Percentiles rank a stretch among this genome's conserved stretches.
phyloP scores from a whole-genome alignment of 768 basidiomycete species.

The Lactarius vividus region DNA sequence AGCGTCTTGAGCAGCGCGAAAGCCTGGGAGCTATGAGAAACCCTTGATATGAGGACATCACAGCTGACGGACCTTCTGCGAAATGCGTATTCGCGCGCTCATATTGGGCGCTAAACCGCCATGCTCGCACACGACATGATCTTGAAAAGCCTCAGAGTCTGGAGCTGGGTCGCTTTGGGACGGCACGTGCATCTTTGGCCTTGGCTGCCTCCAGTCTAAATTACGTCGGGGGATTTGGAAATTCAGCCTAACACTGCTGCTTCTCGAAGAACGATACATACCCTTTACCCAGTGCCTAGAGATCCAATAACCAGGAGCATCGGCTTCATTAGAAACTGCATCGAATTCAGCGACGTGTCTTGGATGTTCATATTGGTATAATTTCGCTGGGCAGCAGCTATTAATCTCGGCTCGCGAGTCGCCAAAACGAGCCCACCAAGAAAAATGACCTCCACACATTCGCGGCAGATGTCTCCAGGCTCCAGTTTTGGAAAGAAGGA shows the following conservation, averaged over 20 bases:
- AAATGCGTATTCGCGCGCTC: slow-evolving; percentile 59
- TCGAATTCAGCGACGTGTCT: slow-evolving; percentile 59
- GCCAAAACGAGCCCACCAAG: slow-evolving; percentile 42
- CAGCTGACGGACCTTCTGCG: slow-evolving; percentile 46
- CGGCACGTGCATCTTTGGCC: slow-evolving; percentile 73
- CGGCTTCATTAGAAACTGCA: slow-evolving; percentile 44
- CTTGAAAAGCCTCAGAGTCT: slow-evolving; percentile 51
- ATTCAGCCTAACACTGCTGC: slow-evolving; percentile 12
- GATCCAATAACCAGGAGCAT: slow-evolving; percentile 59
- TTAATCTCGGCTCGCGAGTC: slow-evolving; percentile 8
- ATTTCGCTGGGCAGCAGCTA: slow-evolving; percentile 46
- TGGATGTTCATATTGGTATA: slow-evolving; percentile 70
- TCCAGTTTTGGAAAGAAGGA: slow-evolving; percentile 47
- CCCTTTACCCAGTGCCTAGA: slow-evolving; percentile 81
- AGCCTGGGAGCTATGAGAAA: slow-evolving; percentile 43
- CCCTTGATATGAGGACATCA: slow-evolving; percentile 8
- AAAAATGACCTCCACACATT: slow-evolving; percentile 58
- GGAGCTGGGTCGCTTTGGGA: slow-evolving; percentile 64
- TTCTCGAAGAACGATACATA: slow-evolving; percentile 30
- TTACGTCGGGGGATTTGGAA: neutral
- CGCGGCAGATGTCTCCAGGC: slow-evolving; percentile 54
- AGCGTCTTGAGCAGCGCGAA: slow-evolving; percentile 50
- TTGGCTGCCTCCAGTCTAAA: slow-evolving; percentile 68
- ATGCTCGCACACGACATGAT: slow-evolving; percentile 73
- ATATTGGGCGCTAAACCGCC: slow-evolving; percentile 54